Conservation (phyloP, 2,329 filamentous ascomycete genomes). For the Alternaria sp. region DNA sequence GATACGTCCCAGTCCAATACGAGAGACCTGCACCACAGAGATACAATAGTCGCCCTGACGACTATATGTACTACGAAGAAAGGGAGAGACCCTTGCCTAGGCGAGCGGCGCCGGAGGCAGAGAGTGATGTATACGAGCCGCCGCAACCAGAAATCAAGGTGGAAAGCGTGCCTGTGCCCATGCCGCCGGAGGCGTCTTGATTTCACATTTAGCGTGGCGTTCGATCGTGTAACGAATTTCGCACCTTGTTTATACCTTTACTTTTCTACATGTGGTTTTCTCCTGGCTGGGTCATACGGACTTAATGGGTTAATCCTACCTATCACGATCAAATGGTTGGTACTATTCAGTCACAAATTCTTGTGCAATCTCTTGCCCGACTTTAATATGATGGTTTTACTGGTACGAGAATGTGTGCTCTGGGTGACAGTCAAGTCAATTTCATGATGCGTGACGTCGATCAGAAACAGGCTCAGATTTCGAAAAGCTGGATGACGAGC, state of each 20-base stretch:
- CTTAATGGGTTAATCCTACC: neutral
- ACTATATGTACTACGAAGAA: conserved; percentile 44
- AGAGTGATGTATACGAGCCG: conserved; percentile 35
- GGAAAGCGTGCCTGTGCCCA: conserved; percentile 26
- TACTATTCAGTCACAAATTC: neutral
- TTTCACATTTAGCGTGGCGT: neutral
- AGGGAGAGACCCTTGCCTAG: conserved; percentile 31
- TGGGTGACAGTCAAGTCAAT: neutral
- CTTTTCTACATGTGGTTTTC: neutral
- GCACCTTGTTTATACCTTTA: neutral
- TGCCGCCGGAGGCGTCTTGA: conserved; percentile 13
- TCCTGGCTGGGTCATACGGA: neutral
- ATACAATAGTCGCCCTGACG: conserved; percentile 31
- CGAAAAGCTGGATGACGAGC: neutral
- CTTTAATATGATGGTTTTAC: neutral
- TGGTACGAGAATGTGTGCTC: neutral
- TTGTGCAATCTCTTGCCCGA: neutral
- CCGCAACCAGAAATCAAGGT: conserved; percentile 35
- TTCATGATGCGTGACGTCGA: neutral
- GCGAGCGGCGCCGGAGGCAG: conserved; percentile 24
- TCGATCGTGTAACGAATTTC: neutral
- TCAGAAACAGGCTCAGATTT: neutral
- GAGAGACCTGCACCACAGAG: conserved; percentile 34
- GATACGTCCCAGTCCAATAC: conserved; percentile 39
- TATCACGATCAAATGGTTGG: neutral